These are phyloP conservation scores for Nigrospora osmanthi DNA, from an alignment of 2,329 filamentous ascomycete genomes.

Conservation along the genomic window DNA sequence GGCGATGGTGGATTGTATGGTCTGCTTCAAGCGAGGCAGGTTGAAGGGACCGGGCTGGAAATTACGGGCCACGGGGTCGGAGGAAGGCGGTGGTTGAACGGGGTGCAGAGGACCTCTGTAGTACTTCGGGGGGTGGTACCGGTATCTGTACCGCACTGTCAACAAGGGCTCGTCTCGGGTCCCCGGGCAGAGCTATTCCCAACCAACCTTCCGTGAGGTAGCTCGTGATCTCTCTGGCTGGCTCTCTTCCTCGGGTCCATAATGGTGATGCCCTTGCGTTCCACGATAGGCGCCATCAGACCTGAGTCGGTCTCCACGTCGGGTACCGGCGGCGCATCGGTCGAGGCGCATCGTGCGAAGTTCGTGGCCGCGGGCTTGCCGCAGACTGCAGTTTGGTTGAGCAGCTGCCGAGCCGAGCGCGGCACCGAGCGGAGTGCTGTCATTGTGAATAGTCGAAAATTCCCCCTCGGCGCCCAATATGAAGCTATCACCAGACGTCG, in stretches of 20 bases:
- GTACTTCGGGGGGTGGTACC: slow-evolving; percentile 91
- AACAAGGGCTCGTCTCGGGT: too few relatives aligned
- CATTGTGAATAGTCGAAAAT: not conserved
- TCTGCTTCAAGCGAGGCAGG: slow-evolving; percentile 79
- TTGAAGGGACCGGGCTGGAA: slow-evolving; percentile 90
- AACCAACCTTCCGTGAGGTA: slow-evolving; percentile 16
- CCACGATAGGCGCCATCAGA: slow-evolving; percentile 29
- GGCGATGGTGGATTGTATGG: slow-evolving; percentile 78
- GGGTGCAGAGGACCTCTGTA: slow-evolving; percentile 90
- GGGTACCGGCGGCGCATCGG: slow-evolving; percentile 25
- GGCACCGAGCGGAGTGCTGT: slow-evolving; percentile 17
- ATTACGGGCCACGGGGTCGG: slow-evolving; percentile 79
- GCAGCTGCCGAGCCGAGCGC: slow-evolving; percentile 16
- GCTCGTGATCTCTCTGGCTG: slow-evolving; percentile 17
- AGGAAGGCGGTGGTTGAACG: slow-evolving; percentile 78
- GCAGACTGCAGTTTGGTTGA: slow-evolving; percentile 11
- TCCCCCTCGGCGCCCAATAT: not conserved
- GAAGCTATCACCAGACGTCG: slow-evolving; percentile 1
- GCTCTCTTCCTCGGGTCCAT: slow-evolving; percentile 37
- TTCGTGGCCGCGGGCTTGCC: slow-evolving; percentile 11
- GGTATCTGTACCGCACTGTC: slow-evolving; percentile 56
- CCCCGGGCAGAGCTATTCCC: not conserved
- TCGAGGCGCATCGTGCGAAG: slow-evolving; percentile 37
- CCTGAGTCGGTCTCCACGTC: slow-evolving; percentile 46
- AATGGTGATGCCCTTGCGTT: slow-evolving; percentile 29